A percentile compares a stretch with the other conserved stretches of the same genome.
These are phyloP conservation scores for Eimeria brunetti DNA, from an alignment of 169 alveolate species.

Conservation along the genomic window DNA sequence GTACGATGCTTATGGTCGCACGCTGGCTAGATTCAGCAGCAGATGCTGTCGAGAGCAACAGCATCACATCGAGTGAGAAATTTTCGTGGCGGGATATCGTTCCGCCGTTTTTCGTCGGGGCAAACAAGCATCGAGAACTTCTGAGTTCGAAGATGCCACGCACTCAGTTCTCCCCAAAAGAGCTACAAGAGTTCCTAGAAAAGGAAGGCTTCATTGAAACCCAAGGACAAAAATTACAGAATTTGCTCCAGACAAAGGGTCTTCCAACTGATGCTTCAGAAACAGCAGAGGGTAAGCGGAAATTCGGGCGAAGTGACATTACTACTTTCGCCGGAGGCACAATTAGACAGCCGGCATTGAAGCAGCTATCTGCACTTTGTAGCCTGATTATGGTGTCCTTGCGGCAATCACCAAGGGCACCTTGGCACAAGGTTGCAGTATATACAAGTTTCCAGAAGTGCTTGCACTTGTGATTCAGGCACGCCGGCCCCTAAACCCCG, in stretches of 20 bases:
- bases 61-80: constrained; percentile 1
- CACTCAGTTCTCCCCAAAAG: not conserved
- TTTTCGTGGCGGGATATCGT: constrained; percentile 45
- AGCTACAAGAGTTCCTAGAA: constrained; percentile 11
- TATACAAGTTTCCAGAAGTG: not conserved
- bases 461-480: constrained; percentile 22
- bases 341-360: not conserved
- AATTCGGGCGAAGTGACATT: not conserved
- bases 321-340: not conserved
- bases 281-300: not conserved
- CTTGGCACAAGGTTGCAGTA: not conserved
- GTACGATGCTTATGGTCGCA: constrained; percentile 37
- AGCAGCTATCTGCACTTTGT: not conserved
- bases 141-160: not conserved
- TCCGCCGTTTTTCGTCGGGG: constrained; percentile 51
- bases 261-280: not conserved
- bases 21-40: constrained; percentile 62
- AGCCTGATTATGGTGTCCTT: not conserved
- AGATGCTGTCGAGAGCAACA: constrained; percentile 55
- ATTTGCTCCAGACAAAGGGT: constrained; percentile 10
- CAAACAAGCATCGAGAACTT: constrained; percentile 27
- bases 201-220: constrained; percentile 43
- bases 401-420: not conserved
- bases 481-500: not conserved
- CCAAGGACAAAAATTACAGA: constrained; percentile 37